phyloP scores from a whole-genome alignment of 2,329 filamentous ascomycete species.

The Hortaea werneckii region DNA sequence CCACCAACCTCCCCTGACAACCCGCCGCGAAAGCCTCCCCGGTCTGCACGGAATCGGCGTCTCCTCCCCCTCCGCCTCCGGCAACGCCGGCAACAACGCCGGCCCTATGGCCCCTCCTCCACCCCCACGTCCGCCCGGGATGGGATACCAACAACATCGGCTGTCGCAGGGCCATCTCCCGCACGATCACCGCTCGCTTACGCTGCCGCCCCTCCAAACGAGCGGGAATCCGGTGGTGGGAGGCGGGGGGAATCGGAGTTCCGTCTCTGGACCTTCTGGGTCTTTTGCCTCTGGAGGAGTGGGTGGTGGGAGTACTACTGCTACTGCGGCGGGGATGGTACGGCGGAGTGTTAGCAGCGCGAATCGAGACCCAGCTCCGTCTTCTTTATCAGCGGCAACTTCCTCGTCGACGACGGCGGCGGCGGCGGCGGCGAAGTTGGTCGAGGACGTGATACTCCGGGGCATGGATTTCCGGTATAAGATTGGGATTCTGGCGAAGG shows the following conservation, averaged over 20 bases:
- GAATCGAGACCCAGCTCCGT: no score
- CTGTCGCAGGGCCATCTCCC: constrained; percentile 20
- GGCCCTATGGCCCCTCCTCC: constrained; percentile 21
- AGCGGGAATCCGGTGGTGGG: constrained; percentile 2
- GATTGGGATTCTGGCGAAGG: constrained; percentile 63
- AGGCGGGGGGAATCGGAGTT: neutral
- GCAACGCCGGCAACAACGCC: constrained; percentile 22
- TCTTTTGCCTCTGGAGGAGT: neutral
- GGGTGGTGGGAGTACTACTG: neutral
- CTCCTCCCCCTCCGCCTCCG: constrained; percentile 3
- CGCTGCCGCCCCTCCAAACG: constrained; percentile 45
- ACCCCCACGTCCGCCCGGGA: constrained; percentile 43
- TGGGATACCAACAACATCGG: constrained; percentile 25
- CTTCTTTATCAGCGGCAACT: neutral
- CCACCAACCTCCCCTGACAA: constrained; percentile 28
- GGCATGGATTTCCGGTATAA: constrained; percentile 65
- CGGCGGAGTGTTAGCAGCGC: no score
- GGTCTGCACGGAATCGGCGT: constrained; percentile 20
- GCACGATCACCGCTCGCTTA: constrained; percentile 38
- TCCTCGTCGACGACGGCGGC: constrained; percentile 3
- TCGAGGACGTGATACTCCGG: constrained; percentile 54
- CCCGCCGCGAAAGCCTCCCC: constrained; percentile 34
- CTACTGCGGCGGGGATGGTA: no score
- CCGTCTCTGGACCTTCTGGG: constrained; percentile 6
- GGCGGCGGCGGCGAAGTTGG: constrained; percentile 10